Conservation (phyloP, 108 stramenopile genomes). For the Pinguiococcus pyrenoidosus region DNA sequence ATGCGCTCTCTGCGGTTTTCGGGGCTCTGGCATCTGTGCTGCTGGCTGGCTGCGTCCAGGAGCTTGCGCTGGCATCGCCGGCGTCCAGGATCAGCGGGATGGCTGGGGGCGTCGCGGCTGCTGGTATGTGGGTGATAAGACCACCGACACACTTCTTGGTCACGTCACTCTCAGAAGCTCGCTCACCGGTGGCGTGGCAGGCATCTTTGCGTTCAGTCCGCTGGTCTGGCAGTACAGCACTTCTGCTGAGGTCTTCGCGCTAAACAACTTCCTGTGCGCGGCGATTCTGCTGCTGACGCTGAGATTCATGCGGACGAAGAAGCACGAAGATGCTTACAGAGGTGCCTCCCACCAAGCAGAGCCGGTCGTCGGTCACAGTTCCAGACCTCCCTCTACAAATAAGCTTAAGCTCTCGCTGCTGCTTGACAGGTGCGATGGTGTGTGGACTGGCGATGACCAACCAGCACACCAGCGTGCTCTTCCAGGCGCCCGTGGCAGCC, state of each 20-base stretch:
- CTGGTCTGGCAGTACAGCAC: constrained; percentile 60
- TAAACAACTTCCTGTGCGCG: constrained; percentile 55
- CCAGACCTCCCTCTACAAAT: too few species aligned
- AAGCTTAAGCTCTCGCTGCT: too few species aligned
- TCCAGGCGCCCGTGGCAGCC: constrained; percentile 29
- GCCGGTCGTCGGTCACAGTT: too few species aligned
- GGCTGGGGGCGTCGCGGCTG: background rate
- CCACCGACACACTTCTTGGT: too few species aligned
- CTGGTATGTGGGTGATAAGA: constrained; percentile 15
- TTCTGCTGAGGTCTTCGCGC: constrained; percentile 66
- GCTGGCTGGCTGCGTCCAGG: constrained; percentile 11
- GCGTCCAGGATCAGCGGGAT: background rate
- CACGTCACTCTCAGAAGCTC: too few species aligned
- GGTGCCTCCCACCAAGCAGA: too few species aligned
- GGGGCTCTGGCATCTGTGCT: constrained; percentile 11
- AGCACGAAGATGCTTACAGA: too few species aligned
- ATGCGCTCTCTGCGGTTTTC: constrained; percentile 6
- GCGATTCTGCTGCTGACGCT: constrained; percentile 18
- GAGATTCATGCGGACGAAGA: constrained; percentile 4
- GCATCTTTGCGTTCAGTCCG: constrained; percentile 43
- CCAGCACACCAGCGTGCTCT: constrained; percentile 59
- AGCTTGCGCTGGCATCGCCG: background rate
- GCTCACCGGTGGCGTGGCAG: too few species aligned
- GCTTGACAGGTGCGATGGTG: constrained; percentile 38
- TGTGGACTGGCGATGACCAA: constrained; percentile 56